Conservation (phyloP, 1,284 basidiomycete genomes). For the Puccinia sorghi region DNA sequence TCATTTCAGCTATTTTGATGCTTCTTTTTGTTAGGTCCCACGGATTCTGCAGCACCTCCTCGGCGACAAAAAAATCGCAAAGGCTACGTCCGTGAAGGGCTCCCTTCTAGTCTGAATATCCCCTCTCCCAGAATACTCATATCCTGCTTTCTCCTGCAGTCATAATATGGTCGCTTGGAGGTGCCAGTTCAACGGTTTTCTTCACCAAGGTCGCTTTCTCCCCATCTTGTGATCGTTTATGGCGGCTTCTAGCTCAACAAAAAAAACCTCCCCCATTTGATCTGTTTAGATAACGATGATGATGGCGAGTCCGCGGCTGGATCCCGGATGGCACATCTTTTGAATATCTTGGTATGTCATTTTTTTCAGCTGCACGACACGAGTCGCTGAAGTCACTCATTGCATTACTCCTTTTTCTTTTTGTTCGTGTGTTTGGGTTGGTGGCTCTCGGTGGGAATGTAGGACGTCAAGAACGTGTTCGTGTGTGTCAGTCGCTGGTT, state of each 20-base stretch:
- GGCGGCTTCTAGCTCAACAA: not conserved
- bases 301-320: slow-evolving; percentile 90
- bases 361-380: slow-evolving; percentile 56
- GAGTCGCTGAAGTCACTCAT: not conserved
- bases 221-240: not conserved
- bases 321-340: slow-evolving; percentile 76
- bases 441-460: not conserved
- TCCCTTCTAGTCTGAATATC: not conserved
- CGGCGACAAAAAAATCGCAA: slow-evolving; percentile 39
- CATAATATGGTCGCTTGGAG: slow-evolving; percentile 50
- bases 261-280: not conserved
- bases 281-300: slow-evolving; percentile 77
- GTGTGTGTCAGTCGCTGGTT: slow-evolving; percentile 68
- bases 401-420: not conserved
- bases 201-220: slow-evolving; percentile 68
- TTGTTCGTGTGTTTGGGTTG: not conserved
- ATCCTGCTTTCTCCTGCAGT: not conserved
- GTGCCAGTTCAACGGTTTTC: slow-evolving; percentile 61
- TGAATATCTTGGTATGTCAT: slow-evolving; percentile 74
- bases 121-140: not conserved
- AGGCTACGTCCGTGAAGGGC: slow-evolving; percentile 5
- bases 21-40: slow-evolving; percentile 10
- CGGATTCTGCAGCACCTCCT: slow-evolving; percentile 29
- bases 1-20: not conserved
- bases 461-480: slow-evolving; percentile 65